phyloP scores from a whole-genome alignment of 2,329 filamentous ascomycete species.

The Cucurbitaria berberidis region DNA sequence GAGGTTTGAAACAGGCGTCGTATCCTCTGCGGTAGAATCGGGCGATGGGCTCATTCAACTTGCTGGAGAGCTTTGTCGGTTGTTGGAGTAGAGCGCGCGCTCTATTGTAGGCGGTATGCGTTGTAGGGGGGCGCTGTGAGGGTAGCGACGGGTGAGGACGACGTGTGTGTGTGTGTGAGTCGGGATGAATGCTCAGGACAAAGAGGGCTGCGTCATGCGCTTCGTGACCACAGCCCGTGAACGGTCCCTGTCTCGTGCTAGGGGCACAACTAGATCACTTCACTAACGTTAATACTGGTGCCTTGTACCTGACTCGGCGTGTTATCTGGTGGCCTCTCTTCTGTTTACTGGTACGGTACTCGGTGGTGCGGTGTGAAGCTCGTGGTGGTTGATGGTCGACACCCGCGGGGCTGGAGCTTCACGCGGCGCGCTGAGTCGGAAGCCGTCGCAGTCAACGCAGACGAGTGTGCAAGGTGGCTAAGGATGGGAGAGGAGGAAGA shows the following conservation, averaged over 20 bases:
- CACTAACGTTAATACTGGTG: conserved; percentile 12
- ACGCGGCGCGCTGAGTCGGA: conserved; percentile 15
- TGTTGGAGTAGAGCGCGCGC: conserved; percentile 14
- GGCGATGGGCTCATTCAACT: conserved; percentile 51
- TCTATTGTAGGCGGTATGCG: conserved; percentile 7
- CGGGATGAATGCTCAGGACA: conserved; percentile 22
- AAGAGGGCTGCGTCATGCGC: conserved; percentile 36
- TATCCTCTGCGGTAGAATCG: conserved; percentile 35
- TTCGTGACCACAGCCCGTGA: conserved; percentile 26
- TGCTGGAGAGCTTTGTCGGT: conserved; percentile 12
- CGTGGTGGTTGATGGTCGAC: conserved; percentile 8
- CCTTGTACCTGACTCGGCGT: conserved; percentile 20
- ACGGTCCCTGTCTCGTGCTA: conserved; percentile 25
- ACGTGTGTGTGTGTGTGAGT: conserved; percentile 23
- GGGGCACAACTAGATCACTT: conserved; percentile 9
- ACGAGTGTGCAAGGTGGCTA: conserved; percentile 3
- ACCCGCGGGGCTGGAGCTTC: conserved; percentile 23
- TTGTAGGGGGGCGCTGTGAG: conserved; percentile 4
- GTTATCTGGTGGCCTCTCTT: conserved; percentile 15
- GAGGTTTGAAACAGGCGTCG: conserved; percentile 43
- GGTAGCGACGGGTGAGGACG: conserved; percentile 21
- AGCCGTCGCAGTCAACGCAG: conserved; percentile 26
- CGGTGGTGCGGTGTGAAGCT: no score
- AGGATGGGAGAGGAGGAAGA: background rate
- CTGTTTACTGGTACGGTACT: conserved; percentile 11